Evolutionary conservation across 176 grass and related monocot genomes (phyloP).

Genomic region (Cenchrus americanus): DNA sequence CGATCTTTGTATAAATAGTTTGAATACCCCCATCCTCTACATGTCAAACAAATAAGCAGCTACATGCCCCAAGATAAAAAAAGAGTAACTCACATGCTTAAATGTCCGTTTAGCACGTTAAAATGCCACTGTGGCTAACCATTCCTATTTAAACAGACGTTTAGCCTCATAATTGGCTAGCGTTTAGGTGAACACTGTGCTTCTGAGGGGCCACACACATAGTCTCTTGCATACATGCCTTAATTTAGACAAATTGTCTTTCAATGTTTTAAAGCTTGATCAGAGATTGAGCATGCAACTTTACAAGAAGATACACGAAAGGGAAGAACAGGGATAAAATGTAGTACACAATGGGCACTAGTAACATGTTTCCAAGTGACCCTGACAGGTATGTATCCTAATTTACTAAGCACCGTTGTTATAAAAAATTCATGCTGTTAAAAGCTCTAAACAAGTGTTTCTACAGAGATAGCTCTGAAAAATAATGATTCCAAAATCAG

Average conservation of each 20-base stretch:
- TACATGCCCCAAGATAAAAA: neutral
- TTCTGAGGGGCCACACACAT: too few relatives aligned
- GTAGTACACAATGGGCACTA: neutral
- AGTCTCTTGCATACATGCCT: neutral
- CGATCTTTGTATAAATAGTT: neutral
- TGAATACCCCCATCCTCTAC: neutral
- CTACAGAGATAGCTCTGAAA: neutral
- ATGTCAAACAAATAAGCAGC: neutral
- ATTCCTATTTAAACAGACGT: neutral
- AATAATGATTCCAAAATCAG: constrained; percentile 18
- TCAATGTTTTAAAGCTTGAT: neutral
- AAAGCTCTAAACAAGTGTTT: neutral
- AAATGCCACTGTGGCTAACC: too few relatives aligned
- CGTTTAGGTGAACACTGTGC: too few relatives aligned
- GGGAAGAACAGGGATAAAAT: neutral
- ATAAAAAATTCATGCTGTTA: neutral
- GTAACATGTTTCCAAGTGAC: neutral
- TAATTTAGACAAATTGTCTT: neutral
- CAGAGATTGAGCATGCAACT: neutral
- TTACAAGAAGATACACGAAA: neutral
- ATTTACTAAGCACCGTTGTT: neutral
- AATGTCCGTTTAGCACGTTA: too few relatives aligned
- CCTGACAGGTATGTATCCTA: neutral
- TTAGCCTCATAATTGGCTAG: neutral
- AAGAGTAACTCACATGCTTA: neutral